These are phyloP conservation scores for Penicillium sp. DNA, from an alignment of 2,329 filamentous ascomycete genomes.

Conservation along the genomic window DNA sequence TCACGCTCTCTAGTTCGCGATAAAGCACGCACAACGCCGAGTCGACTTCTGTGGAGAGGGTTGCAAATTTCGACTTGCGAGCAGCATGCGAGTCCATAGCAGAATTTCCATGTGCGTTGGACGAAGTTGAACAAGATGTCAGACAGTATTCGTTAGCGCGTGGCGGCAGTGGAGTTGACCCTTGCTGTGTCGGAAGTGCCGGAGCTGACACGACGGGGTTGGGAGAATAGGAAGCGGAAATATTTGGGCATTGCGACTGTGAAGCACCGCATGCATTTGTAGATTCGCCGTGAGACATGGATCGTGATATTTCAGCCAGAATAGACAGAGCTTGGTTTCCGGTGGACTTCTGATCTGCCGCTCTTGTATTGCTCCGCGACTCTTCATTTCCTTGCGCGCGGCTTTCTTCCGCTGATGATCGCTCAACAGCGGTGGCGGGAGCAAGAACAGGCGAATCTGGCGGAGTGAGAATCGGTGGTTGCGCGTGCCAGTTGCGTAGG, in stretches of 20 bases:
- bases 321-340: slow-evolving; percentile 11
- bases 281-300: slow-evolving; percentile 8
- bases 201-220: not conserved
- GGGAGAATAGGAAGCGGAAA: not conserved
- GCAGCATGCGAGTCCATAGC: slow-evolving; percentile 13
- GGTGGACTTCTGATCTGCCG: not conserved
- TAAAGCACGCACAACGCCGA: slow-evolving; percentile 15
- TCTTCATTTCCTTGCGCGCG: not conserved
- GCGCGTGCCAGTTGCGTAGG: slow-evolving; percentile 12
- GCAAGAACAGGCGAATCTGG: slow-evolving; percentile 11
- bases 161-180: not conserved
- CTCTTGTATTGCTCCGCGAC: not conserved
- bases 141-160: not conserved
- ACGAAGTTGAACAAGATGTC: not conserved
- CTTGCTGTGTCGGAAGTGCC: not conserved
- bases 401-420: not conserved
- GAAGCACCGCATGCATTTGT: not conserved
- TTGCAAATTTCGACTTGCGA: slow-evolving; percentile 15
- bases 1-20: slow-evolving; percentile 15
- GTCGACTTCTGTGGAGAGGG: slow-evolving; percentile 15
- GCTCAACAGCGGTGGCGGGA: not conserved
- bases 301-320: slow-evolving; percentile 13
- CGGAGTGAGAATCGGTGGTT: slow-evolving; percentile 14
- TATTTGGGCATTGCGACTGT: not conserved
- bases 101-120: slow-evolving; percentile 2